Conservation (phyloP, 768 basidiomycete genomes). For the Leccinum uliginosum region DNA sequence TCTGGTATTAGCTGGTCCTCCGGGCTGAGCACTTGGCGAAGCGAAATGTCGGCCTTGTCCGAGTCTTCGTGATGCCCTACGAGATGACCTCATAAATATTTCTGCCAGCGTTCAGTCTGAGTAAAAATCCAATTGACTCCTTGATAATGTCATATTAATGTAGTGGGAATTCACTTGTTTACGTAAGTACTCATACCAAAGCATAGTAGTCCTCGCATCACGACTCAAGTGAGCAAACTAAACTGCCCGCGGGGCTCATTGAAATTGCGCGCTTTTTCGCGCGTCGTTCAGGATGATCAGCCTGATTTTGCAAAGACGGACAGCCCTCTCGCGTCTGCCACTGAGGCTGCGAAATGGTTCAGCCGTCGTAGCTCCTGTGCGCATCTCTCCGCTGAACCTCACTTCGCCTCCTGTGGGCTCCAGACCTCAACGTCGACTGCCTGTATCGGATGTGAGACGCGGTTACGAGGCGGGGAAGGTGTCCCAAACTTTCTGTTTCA, state of each 20-base stretch:
- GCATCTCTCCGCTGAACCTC: not conserved
- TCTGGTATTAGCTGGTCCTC: not conserved
- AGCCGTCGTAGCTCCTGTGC: conserved; percentile 8
- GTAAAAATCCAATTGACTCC: not conserved
- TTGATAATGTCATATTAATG: no score
- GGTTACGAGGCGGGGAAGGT: conserved; percentile 38
- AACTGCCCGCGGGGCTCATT: no score
- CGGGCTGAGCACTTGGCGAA: not conserved
- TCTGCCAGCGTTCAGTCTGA: not conserved
- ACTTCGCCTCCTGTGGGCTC: not conserved
- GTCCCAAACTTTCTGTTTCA: conserved; percentile 58
- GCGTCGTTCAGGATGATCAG: conserved; percentile 9
- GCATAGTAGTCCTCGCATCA: no score
- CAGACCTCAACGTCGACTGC: not conserved
- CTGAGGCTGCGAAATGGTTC: conserved; percentile 21
- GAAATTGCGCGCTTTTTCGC: no score
- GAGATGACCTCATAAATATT: conserved; percentile 13
- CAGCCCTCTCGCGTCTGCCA: conserved; percentile 10
- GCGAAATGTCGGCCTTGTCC: conserved; percentile 9
- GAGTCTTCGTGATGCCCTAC: not conserved
- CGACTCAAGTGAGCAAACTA: no score
- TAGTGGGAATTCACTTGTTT: not conserved
- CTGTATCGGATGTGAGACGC: conserved; percentile 16
- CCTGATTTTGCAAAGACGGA: not conserved
- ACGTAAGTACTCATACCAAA: not conserved